These are phyloP conservation scores for Trichoderma lentiforme DNA, from an alignment of 2,329 filamentous ascomycete genomes.

Conservation along the genomic window DNA sequence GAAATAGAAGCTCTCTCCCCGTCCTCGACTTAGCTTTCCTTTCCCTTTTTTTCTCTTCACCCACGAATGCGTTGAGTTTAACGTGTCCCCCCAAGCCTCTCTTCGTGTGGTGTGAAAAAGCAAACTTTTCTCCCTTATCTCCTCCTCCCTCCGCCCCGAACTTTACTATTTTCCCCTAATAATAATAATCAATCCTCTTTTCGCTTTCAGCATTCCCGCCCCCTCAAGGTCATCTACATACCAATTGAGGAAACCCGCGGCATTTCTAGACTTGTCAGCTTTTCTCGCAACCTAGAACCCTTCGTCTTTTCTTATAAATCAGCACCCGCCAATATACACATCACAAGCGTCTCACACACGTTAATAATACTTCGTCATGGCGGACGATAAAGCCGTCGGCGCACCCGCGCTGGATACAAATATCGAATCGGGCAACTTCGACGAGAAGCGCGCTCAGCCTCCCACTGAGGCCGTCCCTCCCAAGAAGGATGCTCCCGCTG, in stretches of 20 bases:
- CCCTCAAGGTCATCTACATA: slow-evolving; percentile 10
- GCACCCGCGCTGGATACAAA: slow-evolving; percentile 60
- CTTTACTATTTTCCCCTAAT: slow-evolving; percentile 16
- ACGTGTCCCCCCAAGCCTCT: slow-evolving; percentile 30
- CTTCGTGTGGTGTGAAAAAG: slow-evolving; percentile 44
- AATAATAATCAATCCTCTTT: slow-evolving; percentile 20
- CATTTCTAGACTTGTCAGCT: slow-evolving; percentile 17
- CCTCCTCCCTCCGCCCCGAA: background rate
- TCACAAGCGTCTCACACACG: slow-evolving; percentile 6
- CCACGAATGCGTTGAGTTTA: slow-evolving; percentile 49
- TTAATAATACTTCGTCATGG: slow-evolving; percentile 40
- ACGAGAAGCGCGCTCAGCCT: slow-evolving; percentile 54
- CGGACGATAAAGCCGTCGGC: slow-evolving; percentile 50
- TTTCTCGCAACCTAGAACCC: slow-evolving; percentile 13
- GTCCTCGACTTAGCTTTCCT: slow-evolving; percentile 22
- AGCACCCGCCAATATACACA: slow-evolving; percentile 7
- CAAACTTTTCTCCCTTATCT: slow-evolving; percentile 20
- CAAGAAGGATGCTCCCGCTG: slow-evolving; percentile 48
- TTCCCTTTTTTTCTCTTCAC: slow-evolving; percentile 42
- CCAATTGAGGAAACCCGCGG: slow-evolving; percentile 3
- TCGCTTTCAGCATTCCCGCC: slow-evolving; percentile 9
- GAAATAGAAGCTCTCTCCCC: slow-evolving; percentile 41
- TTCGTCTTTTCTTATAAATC: slow-evolving; percentile 9
- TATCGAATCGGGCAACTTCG: slow-evolving; percentile 62
- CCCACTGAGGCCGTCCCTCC: slow-evolving; percentile 33